phyloP scores from a whole-genome alignment of 306 rosid genomes.

The Quercus parvula region DNA sequence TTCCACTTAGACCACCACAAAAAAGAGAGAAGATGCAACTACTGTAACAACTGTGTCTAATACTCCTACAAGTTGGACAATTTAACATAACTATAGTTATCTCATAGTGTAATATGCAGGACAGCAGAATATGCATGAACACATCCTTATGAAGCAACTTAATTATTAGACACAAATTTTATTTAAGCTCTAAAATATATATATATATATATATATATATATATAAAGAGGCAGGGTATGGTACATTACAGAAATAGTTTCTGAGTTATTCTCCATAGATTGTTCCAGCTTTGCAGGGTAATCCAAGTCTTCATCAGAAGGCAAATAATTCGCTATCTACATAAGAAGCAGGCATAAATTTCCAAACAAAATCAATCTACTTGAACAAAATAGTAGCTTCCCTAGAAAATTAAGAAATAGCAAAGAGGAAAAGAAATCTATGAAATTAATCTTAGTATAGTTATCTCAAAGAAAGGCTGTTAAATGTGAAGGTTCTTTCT shows the following conservation, averaged over 20 bases:
- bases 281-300: conserved; percentile 93
- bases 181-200: not conserved
- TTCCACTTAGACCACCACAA: not conserved
- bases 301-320: conserved; percentile 84
- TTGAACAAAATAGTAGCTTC: not conserved
- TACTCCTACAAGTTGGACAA: not conserved
- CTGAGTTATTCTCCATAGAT: conserved; percentile 49
- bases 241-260: conserved; percentile 59
- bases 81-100: too few relatives aligned
- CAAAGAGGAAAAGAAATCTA: not conserved
- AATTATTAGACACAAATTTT: not conserved
- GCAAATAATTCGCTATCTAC: conserved; percentile 88
- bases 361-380: conserved; percentile 18
- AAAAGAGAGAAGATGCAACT: not conserved
- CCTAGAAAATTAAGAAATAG: not conserved
- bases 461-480: not conserved
- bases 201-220: too few relatives aligned
- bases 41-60: not conserved
- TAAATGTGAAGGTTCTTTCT: too few relatives aligned
- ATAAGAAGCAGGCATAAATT: conserved; percentile 12
- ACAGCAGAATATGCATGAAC: not conserved
- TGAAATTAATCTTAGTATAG: not conserved
- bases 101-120: not conserved
- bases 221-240: conserved; percentile 17
- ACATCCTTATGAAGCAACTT: not conserved